Conservation (phyloP, 2,329 filamentous ascomycete genomes). For the Fusarium ramigenum region DNA sequence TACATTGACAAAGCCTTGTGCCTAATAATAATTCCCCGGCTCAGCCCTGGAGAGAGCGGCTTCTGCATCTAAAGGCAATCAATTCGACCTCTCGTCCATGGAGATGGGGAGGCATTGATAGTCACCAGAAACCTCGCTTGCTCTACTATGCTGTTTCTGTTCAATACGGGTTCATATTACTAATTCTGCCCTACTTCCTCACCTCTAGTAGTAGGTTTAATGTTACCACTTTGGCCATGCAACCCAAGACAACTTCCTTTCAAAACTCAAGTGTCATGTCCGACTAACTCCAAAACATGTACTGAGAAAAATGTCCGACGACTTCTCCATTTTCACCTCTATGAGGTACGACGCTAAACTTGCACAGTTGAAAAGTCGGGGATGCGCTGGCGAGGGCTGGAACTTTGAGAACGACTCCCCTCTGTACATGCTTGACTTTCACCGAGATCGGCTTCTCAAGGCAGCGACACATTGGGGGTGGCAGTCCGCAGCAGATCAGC, state of each 20-base stretch:
- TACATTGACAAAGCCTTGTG: background rate
- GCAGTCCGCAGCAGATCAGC: constrained; percentile 54
- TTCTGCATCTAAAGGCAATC: background rate
- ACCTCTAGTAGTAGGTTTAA: background rate
- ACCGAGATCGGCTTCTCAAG: constrained; percentile 79
- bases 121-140: background rate
- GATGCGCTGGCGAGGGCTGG: constrained; percentile 57
- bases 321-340: constrained; percentile 74
- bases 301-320: constrained; percentile 46
- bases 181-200: background rate
- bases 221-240: background rate
- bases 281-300: background rate
- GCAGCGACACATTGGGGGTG: constrained; percentile 68
- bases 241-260: background rate
- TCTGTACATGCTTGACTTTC: constrained; percentile 82
- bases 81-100: background rate
- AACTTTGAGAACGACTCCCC: constrained; percentile 65
- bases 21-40: background rate
- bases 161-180: background rate
- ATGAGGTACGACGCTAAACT: constrained; percentile 75
- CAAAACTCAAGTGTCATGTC: background rate
- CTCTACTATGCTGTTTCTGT: background rate
- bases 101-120: background rate
- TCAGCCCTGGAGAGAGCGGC: background rate
- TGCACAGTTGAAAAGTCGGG: constrained; percentile 51